Base-by-base conservation (phyloP, 305 asterid genomes). In the Euphrasia arctica region DNA sequence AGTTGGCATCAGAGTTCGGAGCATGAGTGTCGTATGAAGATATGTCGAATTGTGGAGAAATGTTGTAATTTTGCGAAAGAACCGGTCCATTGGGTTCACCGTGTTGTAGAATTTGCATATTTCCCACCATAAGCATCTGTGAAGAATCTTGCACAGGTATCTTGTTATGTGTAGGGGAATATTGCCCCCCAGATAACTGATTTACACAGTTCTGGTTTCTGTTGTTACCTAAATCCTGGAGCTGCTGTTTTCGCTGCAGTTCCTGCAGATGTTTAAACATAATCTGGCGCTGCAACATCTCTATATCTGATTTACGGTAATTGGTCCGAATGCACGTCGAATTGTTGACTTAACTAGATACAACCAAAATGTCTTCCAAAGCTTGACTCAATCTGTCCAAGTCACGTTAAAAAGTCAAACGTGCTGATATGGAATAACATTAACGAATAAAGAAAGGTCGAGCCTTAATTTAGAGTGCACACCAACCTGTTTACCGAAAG, bases 261-360 rank as follows among this genome's bases (percentile, higher is more conserved):
- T 85, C 95, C 68, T 82, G 91, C 80, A 87, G 72, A 75, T 83
- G 89, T 64, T 85, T 82, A 62, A 71, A 77, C 81, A 85, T 78
- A 51, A 87, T 80, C 62, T 87, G 87, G 61, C 89, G 80, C 72
- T 87, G 89, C 82, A 87, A 79, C 91, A 82, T 84, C 72, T 72
- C 61, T 70, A 52, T 57, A 52, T 57, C 57, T 73, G 62, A 29
- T 8, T 7, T 8, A 2, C 1, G 43, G 43, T 39, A 36, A 39
- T 36, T 36, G 42, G 10, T 36, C 41, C 41, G 5, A 4, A 5
- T 34, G 41, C 41, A 4, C 9, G 41, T 34, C 42, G 14, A 39
- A 48, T 41, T 56, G 15, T 36, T 25, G 55, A 25, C 8, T n/a
- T 31, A 5, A 15, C 51, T 66, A 43, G 34, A 13, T 61, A 31